phyloP scores from a whole-genome alignment of 1,284 basidiomycete species.

The Puccinia triticina region DNA sequence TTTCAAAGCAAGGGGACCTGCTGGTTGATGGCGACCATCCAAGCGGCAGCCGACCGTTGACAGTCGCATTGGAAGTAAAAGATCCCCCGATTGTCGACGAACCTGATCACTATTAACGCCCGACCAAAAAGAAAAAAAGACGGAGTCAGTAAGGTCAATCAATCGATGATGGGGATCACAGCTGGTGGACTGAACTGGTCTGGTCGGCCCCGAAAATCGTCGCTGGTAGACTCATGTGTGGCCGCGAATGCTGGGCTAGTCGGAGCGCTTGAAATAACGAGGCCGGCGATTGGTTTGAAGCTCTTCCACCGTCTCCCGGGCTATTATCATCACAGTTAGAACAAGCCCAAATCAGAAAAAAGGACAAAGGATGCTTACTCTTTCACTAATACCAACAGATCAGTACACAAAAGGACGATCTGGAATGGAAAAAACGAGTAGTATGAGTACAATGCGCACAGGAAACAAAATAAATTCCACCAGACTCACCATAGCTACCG shows the following conservation, averaged over 20 bases:
- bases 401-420: conserved; percentile 48
- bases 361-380: conserved; percentile 29
- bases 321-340: not conserved
- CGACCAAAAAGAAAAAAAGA: not conserved
- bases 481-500: conserved; percentile 35
- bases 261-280: conserved; percentile 45
- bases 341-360: not conserved
- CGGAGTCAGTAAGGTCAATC: not conserved
- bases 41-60: conserved; percentile 42
- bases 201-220: conserved; percentile 49
- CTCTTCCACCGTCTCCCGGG: conserved; percentile 46
- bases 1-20: conserved; percentile 46
- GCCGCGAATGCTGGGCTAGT: conserved; percentile 44
- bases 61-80: conserved; percentile 50
- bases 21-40: conserved; percentile 48
- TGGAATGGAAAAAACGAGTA: not conserved
- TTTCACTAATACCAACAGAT: conserved; percentile 49
- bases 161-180: not conserved
- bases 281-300: not conserved
- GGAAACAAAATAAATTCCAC: not conserved
- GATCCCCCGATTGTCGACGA: conserved; percentile 39
- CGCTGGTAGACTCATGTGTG: conserved; percentile 32
- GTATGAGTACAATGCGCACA: not conserved
- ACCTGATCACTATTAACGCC: conserved; percentile 29
- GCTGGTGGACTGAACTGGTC: conserved; percentile 27